These are phyloP conservation scores for Saccharomycopsis fodiens DNA, from an alignment of 805 yeast genomes.

Conservation along the genomic window DNA sequence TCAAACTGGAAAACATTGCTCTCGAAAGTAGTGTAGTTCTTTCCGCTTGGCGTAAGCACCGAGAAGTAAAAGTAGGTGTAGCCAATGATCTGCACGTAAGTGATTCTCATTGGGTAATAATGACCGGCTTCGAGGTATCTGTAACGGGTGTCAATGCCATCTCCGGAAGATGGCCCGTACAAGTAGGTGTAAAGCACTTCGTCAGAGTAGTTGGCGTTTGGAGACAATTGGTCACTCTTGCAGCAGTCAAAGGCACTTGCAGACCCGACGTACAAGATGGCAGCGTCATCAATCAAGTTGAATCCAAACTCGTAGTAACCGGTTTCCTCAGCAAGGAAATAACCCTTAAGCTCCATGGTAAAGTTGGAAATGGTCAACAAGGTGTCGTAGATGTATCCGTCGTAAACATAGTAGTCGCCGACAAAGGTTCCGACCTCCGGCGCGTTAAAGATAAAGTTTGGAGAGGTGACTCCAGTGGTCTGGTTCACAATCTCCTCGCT, in stretches of 20 bases:
- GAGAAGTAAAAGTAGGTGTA: not conserved
- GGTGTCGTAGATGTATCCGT: constrained; percentile 11
- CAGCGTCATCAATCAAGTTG: constrained; percentile 27
- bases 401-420: not conserved
- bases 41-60: constrained; percentile 1
- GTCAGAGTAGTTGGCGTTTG: constrained; percentile 6
- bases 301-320: constrained; percentile 27
- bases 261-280: constrained; percentile 26
- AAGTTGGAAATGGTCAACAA: constrained; percentile 22
- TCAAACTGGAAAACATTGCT: not conserved
- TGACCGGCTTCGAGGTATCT: constrained; percentile 1
- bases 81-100: not conserved
- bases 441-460: not conserved
- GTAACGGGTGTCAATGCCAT: constrained; percentile 14
- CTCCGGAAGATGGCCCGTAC: not conserved
- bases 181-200: constrained; percentile 5
- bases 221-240: constrained; percentile 15
- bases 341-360: constrained; percentile 24
- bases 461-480: not conserved
- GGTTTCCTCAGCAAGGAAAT: constrained; percentile 24
- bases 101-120: constrained; percentile 1
- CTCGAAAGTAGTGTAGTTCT: constrained; percentile 4
- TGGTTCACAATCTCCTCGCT: not conserved
- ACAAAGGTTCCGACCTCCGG: not conserved
- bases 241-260: constrained; percentile 30